These are phyloP conservation scores for Ophioceras dolichostomum DNA, from an alignment of 2,329 filamentous ascomycete species.

Conservation along the genomic window DNA sequence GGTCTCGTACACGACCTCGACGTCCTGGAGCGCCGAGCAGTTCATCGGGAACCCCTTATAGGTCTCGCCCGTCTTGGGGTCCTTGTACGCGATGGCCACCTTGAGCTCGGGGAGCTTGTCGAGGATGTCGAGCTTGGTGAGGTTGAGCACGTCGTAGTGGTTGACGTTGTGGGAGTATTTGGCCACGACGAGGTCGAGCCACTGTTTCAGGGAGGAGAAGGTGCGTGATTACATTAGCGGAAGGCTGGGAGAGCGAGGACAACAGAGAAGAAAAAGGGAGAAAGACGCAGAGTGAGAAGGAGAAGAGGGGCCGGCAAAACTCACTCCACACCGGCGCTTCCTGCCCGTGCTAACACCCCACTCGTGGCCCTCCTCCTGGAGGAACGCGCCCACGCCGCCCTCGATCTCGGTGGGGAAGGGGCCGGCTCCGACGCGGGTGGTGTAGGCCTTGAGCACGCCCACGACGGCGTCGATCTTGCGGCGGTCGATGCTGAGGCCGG, in stretches of 20 bases:
- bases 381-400: constrained; percentile 21
- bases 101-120: constrained; percentile 67
- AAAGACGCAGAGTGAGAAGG: too few relatives aligned
- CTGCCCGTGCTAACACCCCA: constrained; percentile 34
- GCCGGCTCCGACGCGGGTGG: constrained; percentile 45
- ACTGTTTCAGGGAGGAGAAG: constrained; percentile 16
- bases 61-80: constrained; percentile 27
- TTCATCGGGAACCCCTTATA: constrained; percentile 55
- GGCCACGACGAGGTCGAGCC: constrained; percentile 53
- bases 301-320: too few relatives aligned
- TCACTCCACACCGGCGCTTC: constrained; percentile 39
- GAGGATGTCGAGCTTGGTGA: constrained; percentile 55
- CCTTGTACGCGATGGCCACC: constrained; percentile 58
- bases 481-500: constrained; percentile 42
- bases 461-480: constrained; percentile 42
- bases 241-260: too few relatives aligned
- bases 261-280: too few relatives aligned
- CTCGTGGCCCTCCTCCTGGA: constrained; percentile 26
- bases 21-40: constrained; percentile 40
- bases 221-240: too few relatives aligned
- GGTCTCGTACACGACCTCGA: constrained; percentile 56
- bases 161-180: constrained; percentile 52
- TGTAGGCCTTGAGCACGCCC: constrained; percentile 55
- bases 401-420: constrained; percentile 48
- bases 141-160: constrained; percentile 50